Base-by-base conservation (phyloP, 2,329 filamentous ascomycete species). In the Verticillium tricorpus region DNA sequence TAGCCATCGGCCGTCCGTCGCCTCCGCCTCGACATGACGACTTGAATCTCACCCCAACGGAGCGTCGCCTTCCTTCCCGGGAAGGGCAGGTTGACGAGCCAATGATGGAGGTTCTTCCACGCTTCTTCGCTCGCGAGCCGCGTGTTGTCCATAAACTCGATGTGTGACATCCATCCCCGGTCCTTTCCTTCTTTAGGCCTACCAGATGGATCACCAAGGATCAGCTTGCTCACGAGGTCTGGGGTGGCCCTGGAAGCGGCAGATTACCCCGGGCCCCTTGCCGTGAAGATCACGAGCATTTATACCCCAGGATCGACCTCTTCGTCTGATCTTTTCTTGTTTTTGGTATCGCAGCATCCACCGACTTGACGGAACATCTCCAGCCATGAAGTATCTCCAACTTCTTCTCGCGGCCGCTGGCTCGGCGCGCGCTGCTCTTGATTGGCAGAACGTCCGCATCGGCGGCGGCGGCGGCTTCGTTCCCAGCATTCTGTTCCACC, bases 391-490 rank as follows among this genome's bases (percentile, higher is more conserved):
- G 60, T 61, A 60, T 45, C 55, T 37, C 15, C 58, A 31, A 2
- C 32, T 63, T 5, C 54, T 66, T 15, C 56, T 65, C 17, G 61
- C 61, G 8, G 67, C 66, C 6, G 62, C 67, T 8, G 66, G 66
- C 17, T 66, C 65, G 40, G 68, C 70, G 7, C 63, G 68, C 17
- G 67, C 68, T 31, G 74, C 76, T 58, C 74, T 72, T 63, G 75
- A 74, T 31, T 82, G 81, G 81, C 74, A 80, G 60, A 83, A 81
- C 67, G 81, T 81, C 56, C 75, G 73, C 58, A 81, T 84, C 59
- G 83, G 83, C 57, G 83, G 83, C 22, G 84, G 84, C n/a, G 84
- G 84, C 58, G 84, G 84, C 15, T 86, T 86, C 66, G 77, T 83
- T 3, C 78, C 82, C 1, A 78, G 83, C 28, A 82, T 86, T 58